phyloP scores from a whole-genome alignment of 306 rosid species.

The Hylodesmum podocarpum region DNA sequence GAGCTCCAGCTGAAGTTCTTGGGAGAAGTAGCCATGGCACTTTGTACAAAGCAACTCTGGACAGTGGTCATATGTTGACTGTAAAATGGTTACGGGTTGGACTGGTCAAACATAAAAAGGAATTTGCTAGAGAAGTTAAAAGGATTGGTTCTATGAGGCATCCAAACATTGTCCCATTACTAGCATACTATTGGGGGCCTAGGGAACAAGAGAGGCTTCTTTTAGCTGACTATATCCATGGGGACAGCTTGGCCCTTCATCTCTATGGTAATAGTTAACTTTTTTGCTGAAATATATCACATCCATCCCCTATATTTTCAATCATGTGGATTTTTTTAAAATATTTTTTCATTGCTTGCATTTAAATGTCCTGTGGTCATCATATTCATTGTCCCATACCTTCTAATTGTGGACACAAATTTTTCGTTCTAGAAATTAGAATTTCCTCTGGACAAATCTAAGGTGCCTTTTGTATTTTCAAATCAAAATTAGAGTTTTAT shows the following conservation, averaged over 20 bases:
- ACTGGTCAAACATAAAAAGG: constrained; percentile 90
- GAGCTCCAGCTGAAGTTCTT: constrained; percentile 99
- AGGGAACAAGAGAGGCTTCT: constrained; percentile 99
- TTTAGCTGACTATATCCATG: constrained; percentile 79
- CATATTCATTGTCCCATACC: background rate
- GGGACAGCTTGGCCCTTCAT: constrained; percentile 95
- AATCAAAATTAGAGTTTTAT: background rate
- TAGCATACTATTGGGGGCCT: constrained; percentile 98
- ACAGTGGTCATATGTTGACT: constrained; percentile 88
- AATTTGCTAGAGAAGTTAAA: constrained; percentile 93
- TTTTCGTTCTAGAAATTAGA: constrained; percentile 8
- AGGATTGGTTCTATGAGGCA: constrained; percentile 90
- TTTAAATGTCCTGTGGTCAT: constrained; percentile 3
- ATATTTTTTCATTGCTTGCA: constrained; percentile 3
- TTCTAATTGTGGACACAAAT: background rate
- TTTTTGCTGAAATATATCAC: background rate
- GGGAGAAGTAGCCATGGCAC: constrained; percentile 99
- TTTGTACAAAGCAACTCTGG: constrained; percentile 92
- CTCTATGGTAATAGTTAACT: constrained; percentile 75
- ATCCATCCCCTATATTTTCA: background rate
- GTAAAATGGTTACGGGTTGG: constrained; percentile 98
- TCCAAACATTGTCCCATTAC: constrained; percentile 79
- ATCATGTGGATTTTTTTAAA: background rate
- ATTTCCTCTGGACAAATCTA: constrained; percentile 6
- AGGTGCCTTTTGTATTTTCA: background rate